A percentile compares a stretch with the other conserved stretches of the same genome.
Evolutionary conservation across 192 early-diverging fungal species (phyloP).

Genomic region (Coemansia sp.): DNA sequence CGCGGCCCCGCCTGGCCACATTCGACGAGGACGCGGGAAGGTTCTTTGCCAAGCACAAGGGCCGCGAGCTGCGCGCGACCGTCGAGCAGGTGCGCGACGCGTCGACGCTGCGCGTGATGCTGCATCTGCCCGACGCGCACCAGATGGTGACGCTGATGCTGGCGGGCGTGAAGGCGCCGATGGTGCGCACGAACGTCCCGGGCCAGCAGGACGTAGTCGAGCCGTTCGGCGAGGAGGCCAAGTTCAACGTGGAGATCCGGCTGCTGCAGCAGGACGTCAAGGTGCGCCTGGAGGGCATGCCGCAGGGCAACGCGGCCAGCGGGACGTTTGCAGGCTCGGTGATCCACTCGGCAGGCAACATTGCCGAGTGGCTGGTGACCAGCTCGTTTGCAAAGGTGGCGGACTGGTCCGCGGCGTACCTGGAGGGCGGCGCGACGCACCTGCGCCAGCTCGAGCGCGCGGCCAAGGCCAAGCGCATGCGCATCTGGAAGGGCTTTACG

Average conservation of each 20-base stretch:
- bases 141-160: constrained; percentile 68
- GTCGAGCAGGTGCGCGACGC: constrained; percentile 97
- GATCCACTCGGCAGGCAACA: constrained; percentile 84
- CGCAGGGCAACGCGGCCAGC: constrained; percentile 47
- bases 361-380: constrained; percentile 80
- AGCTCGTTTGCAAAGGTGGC: constrained; percentile 82
- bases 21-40: constrained; percentile 64
- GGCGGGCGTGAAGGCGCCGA: constrained; percentile 85
- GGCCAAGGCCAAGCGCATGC: constrained; percentile 76
- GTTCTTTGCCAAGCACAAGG: constrained; percentile 79
- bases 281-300: constrained; percentile 76
- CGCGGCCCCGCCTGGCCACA: constrained; percentile 38
- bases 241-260: constrained; percentile 87
- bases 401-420: constrained; percentile 79
- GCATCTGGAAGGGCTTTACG: constrained; percentile 69
- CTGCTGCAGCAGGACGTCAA: constrained; percentile 89
- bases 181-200: constrained; percentile 71
- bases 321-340: constrained; percentile 78
- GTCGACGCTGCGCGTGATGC: constrained; percentile 72
- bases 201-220: constrained; percentile 72
- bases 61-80: constrained; percentile 77
- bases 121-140: constrained; percentile 70
- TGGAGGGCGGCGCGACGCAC: constrained; percentile 56
- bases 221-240: constrained; percentile 92
- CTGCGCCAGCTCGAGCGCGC: constrained; percentile 76